phyloP scores from a whole-genome alignment of 192 early-diverging fungal species.

The Phlyctochytrium planicorne region DNA sequence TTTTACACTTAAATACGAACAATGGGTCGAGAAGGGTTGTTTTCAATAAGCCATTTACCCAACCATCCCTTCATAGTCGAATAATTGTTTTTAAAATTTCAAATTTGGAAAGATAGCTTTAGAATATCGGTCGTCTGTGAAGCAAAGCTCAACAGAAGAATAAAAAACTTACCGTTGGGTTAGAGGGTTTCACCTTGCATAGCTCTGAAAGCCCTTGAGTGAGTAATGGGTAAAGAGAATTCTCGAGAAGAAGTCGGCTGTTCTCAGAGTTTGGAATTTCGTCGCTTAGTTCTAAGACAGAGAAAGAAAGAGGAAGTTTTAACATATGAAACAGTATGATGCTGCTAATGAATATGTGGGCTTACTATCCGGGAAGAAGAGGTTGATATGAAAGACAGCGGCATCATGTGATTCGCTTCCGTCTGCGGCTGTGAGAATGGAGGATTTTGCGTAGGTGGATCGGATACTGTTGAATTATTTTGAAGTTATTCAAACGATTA shows the following conservation, averaged over 20 bases:
- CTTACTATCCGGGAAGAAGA: conserved; percentile 55
- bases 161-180: conserved; percentile 51
- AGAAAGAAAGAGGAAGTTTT: no score
- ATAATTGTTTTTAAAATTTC: no score
- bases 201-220: conserved; percentile 51
- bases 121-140: no score
- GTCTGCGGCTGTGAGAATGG: conserved; percentile 37
- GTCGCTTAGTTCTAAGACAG: conserved; percentile 27
- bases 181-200: conserved; percentile 55
- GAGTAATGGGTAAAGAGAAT: conserved; percentile 45
- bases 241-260: conserved; percentile 43
- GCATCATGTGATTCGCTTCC: conserved; percentile 17
- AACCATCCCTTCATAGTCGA: conserved; percentile 49
- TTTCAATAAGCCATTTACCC: conserved; percentile 46
- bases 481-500: no score
- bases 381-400: conserved; percentile 30
- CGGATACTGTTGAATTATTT: no score
- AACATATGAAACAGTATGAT: no score
- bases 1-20: conserved; percentile 10
- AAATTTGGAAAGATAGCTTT: no score
- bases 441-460: conserved; percentile 24
- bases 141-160: no score
- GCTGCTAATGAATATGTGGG: neutral
- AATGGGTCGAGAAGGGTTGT: conserved; percentile 48
- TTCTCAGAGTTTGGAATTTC: conserved; percentile 29